A percentile compares a stretch with the other conserved stretches of the same genome.
These are phyloP conservation scores for Santalum album DNA, from an alignment of 164 flowering plant genomes.

Conservation along the genomic window DNA sequence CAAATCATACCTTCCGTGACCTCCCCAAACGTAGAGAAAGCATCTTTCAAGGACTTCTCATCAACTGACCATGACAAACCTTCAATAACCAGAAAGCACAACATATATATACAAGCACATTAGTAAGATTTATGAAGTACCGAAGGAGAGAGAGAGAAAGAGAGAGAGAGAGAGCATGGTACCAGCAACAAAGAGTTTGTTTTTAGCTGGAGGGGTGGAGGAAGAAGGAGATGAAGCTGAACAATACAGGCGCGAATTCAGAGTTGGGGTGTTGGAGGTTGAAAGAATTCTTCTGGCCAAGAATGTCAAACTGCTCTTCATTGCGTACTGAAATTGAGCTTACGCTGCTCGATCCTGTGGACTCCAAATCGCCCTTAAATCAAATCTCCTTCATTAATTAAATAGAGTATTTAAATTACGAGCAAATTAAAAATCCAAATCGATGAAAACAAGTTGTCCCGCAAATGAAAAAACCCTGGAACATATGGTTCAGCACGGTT, in stretches of 20 bases:
- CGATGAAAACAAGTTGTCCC: too few relatives aligned
- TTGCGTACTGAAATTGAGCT: too few relatives aligned
- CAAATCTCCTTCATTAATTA: too few relatives aligned
- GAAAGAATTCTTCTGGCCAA: conserved; percentile 13
- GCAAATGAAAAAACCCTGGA: too few relatives aligned
- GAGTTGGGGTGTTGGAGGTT: conserved; percentile 1
- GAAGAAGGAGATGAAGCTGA: conserved; percentile 25
- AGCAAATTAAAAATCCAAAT: too few relatives aligned
- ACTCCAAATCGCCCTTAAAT: too few relatives aligned
- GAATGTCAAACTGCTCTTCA: conserved; percentile 3
- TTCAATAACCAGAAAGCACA: conserved; percentile 5
- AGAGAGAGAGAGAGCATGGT: conserved; percentile 6
- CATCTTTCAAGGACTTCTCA: conserved; percentile 70
- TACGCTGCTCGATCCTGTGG: too few relatives aligned
- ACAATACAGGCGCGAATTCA: conserved; percentile 20
- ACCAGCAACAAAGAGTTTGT: conserved; percentile 77
- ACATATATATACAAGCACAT: background rate
- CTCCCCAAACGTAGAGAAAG: conserved; percentile 76
- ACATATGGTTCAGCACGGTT: too few relatives aligned
- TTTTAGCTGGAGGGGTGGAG: conserved; percentile 24
- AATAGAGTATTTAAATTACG: too few relatives aligned
- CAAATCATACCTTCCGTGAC: conserved; percentile 58
- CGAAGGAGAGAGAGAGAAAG: background rate
- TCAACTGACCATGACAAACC: conserved; percentile 85
- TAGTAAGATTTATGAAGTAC: background rate